Percentiles rank a stretch among this genome's conserved stretches.
Evolutionary conservation across 192 early-diverging fungal species (phyloP).

Genomic region (Linnemannia exigua): DNA sequence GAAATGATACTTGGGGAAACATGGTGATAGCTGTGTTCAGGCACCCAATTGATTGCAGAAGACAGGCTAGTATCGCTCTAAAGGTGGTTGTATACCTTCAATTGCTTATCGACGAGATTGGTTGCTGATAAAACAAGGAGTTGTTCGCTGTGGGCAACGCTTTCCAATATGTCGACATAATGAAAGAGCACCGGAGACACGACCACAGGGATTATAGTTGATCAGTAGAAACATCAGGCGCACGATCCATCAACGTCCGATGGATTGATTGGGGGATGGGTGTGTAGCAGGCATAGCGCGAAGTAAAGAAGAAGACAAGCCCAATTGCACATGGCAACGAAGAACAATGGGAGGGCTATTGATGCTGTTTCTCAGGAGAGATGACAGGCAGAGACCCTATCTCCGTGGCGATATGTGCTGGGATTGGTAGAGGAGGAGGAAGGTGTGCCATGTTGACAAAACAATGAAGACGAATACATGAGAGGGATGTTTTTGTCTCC

Average conservation of each 20-base stretch:
- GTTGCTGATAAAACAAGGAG: no score
- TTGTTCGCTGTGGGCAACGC: no score
- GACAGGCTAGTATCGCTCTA: no score
- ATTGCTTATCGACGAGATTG: no score
- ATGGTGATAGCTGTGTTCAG: no score
- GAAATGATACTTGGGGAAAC: no score
- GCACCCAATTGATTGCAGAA: no score
- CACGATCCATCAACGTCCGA: constrained; percentile 1
- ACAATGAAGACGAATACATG: not conserved
- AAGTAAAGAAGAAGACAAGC: not conserved
- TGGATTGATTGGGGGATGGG: not conserved
- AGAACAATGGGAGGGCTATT: not conserved
- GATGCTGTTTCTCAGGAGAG: not conserved
- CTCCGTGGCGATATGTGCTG: not conserved
- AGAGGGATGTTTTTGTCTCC: not conserved
- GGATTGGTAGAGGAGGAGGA: not conserved
- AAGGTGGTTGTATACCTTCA: no score
- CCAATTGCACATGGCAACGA: not conserved
- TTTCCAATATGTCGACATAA: no score
- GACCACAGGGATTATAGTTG: no score
- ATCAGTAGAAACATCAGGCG: not conserved
- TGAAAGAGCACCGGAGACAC: no score
- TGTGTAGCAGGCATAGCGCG: not conserved
- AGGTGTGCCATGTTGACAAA: not conserved
- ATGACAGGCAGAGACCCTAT: not conserved